Evolutionary conservation across 331 rosid genomes (phyloP), one percentile per base, ranked within the genome.

Genomic region (Pyrus hybrid): DNA sequence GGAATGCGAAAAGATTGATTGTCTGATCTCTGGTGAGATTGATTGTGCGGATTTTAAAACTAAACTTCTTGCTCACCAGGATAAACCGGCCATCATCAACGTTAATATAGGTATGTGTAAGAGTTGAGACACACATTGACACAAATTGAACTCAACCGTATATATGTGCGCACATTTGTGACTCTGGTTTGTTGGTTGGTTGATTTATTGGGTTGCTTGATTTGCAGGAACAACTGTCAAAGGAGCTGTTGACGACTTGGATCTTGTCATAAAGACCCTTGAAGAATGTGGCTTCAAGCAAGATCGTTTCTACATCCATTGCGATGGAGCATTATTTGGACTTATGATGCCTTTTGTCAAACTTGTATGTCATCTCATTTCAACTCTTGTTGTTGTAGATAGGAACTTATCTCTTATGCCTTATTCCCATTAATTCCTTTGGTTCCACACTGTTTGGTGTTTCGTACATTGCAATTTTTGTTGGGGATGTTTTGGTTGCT

Each of bases 291-390:
- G 96, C 6, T 92, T 86, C 61, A 21, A 81, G 4, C 82, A 67
- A 10, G 87, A 89, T 71, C 83, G 86, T 65, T 91, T 89, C 81
- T 91, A 89, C 54, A 89, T 91, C 71, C 97, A 91, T 30, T 91
- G 97, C n/a, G 91, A 89, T 58, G 97, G 86, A 62, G 97, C 95
- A 12, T 66, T 91, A 18, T 83, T 83, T 51, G 97, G 97, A 77
- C 87, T 87, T 57, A 83, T 89, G 79, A 91, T 91, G 93, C 85
- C 91, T 43, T 87, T 87, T 73, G 87, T 87, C 82, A 87, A 85
- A 63, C 82, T 72, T 30, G 87, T 87, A 78, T 64, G 91, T 80
- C 41, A 57, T 41, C 66, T 64, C 43, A 67, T 82, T 43, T 26
- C 49, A 47, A 57, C 66, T 53, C 18, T 54, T 51, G 18, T 58